Base-by-base conservation (phyloP, 768 basidiomycete species). In the Termitomyces sp. region DNA sequence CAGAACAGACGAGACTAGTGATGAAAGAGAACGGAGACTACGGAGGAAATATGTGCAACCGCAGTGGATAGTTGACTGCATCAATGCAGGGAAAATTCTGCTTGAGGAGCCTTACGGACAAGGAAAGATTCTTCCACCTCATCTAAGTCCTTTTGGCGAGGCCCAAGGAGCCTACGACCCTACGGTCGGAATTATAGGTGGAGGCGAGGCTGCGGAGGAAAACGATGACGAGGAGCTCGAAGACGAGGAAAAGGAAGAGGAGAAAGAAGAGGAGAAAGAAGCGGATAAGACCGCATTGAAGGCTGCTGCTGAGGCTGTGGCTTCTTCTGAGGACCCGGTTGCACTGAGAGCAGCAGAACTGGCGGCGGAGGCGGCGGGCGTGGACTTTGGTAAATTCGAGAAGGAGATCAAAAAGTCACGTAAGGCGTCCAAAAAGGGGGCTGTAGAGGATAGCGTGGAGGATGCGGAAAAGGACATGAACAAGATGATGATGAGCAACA, bases 401-500 rank as follows among this genome's bases (percentile, higher is more conserved):
- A 85, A 85, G 63, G 81, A 86, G 65, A 80, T 92, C 50, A 80
- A 77, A 62, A 86, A 86, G 67, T 78, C 79, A 35, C 73, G 70
- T 57, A 84, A 78, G 63, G 73, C 69, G 49, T 61, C 58, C 37
- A 73, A 75, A 62, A 66, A 60, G 44, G 64, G 58, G 44, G 54
- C 62, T 40, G 31, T 62, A 1, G 63, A 58, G 53, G 67, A 63
- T 11, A 73, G 70, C 60, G 68, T 63, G 47, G 70, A 71, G 62
- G 74, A 74, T 60, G 70, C 73, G 38, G 91, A 94, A 68, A 78
- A 84, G 64, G 89, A 95, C 67, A 91, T 96, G 89, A 88, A 91
- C 72, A 96, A 95, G 80, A 96, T 98, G 86, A 80, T 98, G 84
- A 87, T 97, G 86, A 96, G 91, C 76, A 94, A 92, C 71, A 93